Conservation (phyloP, 2,329 filamentous ascomycete genomes). For the Paramyrothecium roridum region DNA sequence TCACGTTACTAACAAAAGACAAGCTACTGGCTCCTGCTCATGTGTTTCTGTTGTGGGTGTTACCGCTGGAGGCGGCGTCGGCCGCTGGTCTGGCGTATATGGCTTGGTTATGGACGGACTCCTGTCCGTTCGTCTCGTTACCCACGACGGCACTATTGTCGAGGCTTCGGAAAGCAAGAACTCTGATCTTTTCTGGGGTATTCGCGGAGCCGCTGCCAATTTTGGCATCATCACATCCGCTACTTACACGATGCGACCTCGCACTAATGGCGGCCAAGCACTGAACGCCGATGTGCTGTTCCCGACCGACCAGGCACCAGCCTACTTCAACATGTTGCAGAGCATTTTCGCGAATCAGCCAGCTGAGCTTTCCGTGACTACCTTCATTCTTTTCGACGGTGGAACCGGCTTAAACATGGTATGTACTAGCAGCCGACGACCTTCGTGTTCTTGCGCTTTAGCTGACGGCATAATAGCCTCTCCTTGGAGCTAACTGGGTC, state of each 20-base stretch:
- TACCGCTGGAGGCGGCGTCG: not conserved
- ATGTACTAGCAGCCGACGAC: no score
- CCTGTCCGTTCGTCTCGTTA: constrained; percentile 32
- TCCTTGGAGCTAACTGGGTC: not conserved
- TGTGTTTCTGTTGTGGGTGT: not conserved
- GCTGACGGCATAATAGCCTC: not conserved
- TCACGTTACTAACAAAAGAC: no score
- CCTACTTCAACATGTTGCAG: not conserved
- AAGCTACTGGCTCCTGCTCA: not conserved
- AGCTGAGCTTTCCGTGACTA: no score
- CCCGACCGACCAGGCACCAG: not conserved
- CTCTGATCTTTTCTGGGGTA: constrained; percentile 45
- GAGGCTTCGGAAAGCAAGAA: constrained; percentile 35
- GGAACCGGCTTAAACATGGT: no score
- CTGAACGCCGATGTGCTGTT: not conserved
- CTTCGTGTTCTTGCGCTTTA: not conserved
- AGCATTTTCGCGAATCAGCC: no score
- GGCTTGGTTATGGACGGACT: constrained; percentile 48
- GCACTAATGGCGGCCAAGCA: not conserved
- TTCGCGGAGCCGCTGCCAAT: constrained; percentile 43
- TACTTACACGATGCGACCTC: not conserved
- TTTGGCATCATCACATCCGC: constrained; percentile 34
- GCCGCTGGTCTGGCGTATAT: constrained; percentile 19
- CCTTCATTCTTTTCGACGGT: no score
- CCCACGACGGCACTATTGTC: constrained; percentile 31